These are phyloP conservation scores for Ophiostoma fasciatum DNA, from an alignment of 2,329 filamentous ascomycete species.

Conservation along the genomic window DNA sequence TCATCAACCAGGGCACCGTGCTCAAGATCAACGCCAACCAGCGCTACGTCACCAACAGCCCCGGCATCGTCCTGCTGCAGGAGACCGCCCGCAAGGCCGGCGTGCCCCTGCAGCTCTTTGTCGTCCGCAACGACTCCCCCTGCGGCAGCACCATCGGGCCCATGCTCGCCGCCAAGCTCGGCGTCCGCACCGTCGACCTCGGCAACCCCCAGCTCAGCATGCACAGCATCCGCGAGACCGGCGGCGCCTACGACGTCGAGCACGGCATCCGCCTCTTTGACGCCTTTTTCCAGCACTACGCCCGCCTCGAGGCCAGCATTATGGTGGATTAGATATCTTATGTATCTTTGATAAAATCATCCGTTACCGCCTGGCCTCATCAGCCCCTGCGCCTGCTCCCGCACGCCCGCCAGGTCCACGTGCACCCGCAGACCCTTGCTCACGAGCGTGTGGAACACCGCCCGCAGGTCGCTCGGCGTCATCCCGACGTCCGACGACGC, in stretches of 20 bases:
- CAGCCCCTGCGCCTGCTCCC: conserved; percentile 7
- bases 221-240: conserved; percentile 93
- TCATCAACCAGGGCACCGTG: conserved; percentile 92
- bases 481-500: conserved; percentile 26
- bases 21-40: conserved; percentile 98
- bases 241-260: conserved; percentile 74
- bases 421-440: conserved; percentile 12
- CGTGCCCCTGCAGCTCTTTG: conserved; percentile 87
- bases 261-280: conserved; percentile 76
- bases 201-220: conserved; percentile 92
- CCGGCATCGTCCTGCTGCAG: conserved; percentile 83
- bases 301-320: conserved; percentile 68
- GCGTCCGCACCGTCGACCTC: conserved; percentile 77
- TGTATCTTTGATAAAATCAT: not conserved
- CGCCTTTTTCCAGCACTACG: conserved; percentile 74
- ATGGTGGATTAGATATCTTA: conserved; percentile 60
- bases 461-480: conserved; percentile 32
- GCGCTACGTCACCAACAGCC: conserved; percentile 90
- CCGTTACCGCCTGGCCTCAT: too few relatives aligned
- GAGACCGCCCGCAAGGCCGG: conserved; percentile 61
- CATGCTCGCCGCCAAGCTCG: conserved; percentile 81
- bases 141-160: conserved; percentile 96
- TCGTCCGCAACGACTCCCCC: conserved; percentile 86
- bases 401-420: conserved; percentile 10
- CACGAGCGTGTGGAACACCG: conserved; percentile 19